These are phyloP conservation scores for Yamadazyma diospyri DNA, from an alignment of 1,139 yeast species.

Conservation along the genomic window DNA sequence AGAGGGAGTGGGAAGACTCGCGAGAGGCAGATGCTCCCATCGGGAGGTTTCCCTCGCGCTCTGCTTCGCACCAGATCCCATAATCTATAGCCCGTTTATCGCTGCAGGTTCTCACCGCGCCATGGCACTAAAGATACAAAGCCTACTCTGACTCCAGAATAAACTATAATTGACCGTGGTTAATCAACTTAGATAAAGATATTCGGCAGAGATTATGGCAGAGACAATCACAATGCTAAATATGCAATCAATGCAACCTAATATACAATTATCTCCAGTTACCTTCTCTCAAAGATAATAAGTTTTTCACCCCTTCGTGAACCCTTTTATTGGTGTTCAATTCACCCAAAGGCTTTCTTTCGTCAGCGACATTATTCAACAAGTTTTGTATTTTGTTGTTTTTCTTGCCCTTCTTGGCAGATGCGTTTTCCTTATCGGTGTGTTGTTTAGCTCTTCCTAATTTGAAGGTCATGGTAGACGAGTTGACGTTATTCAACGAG, in stretches of 20 bases:
- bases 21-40: too few relatives aligned
- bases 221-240: conserved; percentile 3
- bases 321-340: conserved; percentile 12
- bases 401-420: conserved; percentile 4
- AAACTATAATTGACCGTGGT: too few relatives aligned
- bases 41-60: too few relatives aligned
- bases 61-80: too few relatives aligned
- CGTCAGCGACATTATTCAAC: conserved; percentile 18
- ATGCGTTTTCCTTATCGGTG: conserved; percentile 14
- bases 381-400: conserved; percentile 17
- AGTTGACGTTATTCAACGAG: conserved; percentile 28
- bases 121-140: too few relatives aligned
- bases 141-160: too few relatives aligned
- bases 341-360: conserved; percentile 30
- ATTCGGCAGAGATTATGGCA: too few relatives aligned
- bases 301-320: conserved; percentile 38
- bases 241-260: conserved; percentile 12
- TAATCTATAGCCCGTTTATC: too few relatives aligned
- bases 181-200: too few relatives aligned
- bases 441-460: conserved; percentile 19
- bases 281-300: conserved; percentile 42
- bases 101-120: too few relatives aligned
- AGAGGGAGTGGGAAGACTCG: too few relatives aligned
- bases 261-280: conserved; percentile 25
- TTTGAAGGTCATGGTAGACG: conserved; percentile 42